Conservation (phyloP, 192 early-diverging fungal species). For the Coemansia sp. region DNA sequence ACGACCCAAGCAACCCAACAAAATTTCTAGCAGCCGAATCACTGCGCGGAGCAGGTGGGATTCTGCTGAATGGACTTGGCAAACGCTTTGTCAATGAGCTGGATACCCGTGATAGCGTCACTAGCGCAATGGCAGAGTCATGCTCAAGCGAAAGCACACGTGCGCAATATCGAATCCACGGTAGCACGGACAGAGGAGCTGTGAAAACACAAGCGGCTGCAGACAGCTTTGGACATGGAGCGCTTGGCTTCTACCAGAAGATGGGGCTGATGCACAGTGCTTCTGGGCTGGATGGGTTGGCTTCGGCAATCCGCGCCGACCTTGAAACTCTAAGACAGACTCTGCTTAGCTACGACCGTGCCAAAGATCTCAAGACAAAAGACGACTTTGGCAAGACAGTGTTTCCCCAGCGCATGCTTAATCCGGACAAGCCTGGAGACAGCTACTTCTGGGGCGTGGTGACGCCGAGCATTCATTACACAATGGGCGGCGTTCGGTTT, state of each 20-base stretch:
- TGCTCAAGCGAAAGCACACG: conserved; percentile 23
- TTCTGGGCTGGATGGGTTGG: conserved; percentile 14
- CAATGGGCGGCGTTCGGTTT: conserved; percentile 69
- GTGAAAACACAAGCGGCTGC: conserved; percentile 22
- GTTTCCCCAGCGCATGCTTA: conserved; percentile 64
- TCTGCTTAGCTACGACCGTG: conserved; percentile 59
- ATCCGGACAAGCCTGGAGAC: conserved; percentile 16
- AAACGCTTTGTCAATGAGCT: conserved; percentile 92
- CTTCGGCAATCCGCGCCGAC: conserved; percentile 49
- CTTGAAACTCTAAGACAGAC: conserved; percentile 30
- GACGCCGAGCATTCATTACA: conserved; percentile 83
- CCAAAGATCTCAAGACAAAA: conserved; percentile 56
- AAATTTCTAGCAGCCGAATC: conserved; percentile 97
- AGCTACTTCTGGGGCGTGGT: conserved; percentile 69
- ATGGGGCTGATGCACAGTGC: conserved; percentile 42
- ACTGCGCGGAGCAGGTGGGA: conserved; percentile 89
- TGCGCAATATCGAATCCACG: conserved; percentile 4
- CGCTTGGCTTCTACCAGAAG: conserved; percentile 48
- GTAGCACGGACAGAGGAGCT: background rate
- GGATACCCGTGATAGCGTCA: conserved; percentile 91
- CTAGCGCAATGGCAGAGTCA: conserved; percentile 81
- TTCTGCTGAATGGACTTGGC: conserved; percentile 78
- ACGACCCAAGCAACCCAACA: conserved; percentile 85
- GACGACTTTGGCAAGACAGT: conserved; percentile 72
- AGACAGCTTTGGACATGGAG: conserved; percentile 41